phyloP scores from a whole-genome alignment of 1,284 basidiomycete species.

The Mycosarcoma mackinlayi region DNA sequence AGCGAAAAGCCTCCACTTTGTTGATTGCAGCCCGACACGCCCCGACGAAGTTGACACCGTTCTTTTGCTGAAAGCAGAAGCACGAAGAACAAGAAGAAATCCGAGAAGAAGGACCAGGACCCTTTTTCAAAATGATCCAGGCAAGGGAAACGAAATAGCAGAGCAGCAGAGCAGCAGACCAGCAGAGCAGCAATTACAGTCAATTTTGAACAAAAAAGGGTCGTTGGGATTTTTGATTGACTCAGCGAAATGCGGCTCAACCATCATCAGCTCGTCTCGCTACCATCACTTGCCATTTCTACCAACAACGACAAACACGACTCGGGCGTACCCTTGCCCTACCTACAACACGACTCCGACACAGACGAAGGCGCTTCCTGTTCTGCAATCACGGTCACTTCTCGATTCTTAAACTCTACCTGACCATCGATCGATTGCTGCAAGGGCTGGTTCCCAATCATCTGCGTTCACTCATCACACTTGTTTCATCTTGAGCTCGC shows the following conservation, averaged over 20 bases:
- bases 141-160: too few relatives aligned
- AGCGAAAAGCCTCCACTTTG: conserved; percentile 13
- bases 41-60: conserved; percentile 1
- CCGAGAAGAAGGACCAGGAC: neutral
- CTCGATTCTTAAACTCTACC: neutral
- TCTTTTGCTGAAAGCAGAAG: neutral
- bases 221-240: too few relatives aligned
- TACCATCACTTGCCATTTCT: neutral
- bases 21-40: conserved; percentile 15
- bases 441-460: conserved; percentile 7
- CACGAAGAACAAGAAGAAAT: conserved; percentile 5
- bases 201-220: neutral
- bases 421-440: conserved; percentile 6
- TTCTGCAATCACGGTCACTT: conserved; percentile 11
- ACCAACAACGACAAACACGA: neutral
- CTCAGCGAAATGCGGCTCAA: conserved; percentile 1
- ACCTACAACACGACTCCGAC: neutral
- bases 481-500: neutral
- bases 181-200: neutral
- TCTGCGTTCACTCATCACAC: neutral
- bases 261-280: neutral
- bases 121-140: too few relatives aligned
- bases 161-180: neutral
- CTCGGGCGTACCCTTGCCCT: neutral
- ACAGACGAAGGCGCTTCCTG: neutral